Evolutionary conservation across 2,329 filamentous ascomycete genomes (phyloP).

Genomic region (Xylaria sp.): DNA sequence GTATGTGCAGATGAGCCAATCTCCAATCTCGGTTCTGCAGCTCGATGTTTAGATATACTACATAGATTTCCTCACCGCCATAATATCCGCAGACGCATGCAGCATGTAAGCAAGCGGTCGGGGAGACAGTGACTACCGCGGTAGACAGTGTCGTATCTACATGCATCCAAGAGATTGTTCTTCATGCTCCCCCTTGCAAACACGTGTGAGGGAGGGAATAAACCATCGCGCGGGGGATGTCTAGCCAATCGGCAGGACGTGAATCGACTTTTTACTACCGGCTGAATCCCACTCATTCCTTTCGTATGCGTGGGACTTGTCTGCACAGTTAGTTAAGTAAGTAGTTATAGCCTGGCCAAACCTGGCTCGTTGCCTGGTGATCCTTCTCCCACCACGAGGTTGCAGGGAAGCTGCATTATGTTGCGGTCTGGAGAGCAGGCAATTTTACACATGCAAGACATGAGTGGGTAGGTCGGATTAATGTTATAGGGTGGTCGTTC

Average conservation of each 20-base stretch:
- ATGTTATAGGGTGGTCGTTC: background rate
- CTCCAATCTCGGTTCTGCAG: background rate
- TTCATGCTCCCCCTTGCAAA: background rate
- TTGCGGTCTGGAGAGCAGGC: background rate
- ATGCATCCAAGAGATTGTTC: conserved; percentile 4
- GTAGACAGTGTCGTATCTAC: conserved; percentile 6
- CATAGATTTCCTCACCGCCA: conserved; percentile 15
- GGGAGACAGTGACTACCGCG: background rate
- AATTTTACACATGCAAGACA: conserved; percentile 22
- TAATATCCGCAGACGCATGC: background rate
- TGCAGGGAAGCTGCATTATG: background rate
- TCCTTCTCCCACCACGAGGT: background rate
- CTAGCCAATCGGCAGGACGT: conserved; percentile 19
- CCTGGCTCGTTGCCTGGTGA: background rate
- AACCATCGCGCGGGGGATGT: background rate
- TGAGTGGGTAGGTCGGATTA: background rate
- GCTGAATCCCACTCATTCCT: background rate
- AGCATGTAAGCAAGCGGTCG: background rate
- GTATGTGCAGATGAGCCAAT: background rate
- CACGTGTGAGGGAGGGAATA: conserved; percentile 15
- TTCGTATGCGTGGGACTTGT: conserved; percentile 15
- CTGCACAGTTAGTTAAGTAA: background rate
- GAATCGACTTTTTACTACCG: conserved; percentile 2
- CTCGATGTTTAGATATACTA: background rate
- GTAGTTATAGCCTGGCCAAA: background rate